A percentile compares a stretch with the other conserved stretches of the same genome.
Conservation (phyloP, 768 basidiomycete species). For the Tubosaeta brunneosetosa region DNA sequence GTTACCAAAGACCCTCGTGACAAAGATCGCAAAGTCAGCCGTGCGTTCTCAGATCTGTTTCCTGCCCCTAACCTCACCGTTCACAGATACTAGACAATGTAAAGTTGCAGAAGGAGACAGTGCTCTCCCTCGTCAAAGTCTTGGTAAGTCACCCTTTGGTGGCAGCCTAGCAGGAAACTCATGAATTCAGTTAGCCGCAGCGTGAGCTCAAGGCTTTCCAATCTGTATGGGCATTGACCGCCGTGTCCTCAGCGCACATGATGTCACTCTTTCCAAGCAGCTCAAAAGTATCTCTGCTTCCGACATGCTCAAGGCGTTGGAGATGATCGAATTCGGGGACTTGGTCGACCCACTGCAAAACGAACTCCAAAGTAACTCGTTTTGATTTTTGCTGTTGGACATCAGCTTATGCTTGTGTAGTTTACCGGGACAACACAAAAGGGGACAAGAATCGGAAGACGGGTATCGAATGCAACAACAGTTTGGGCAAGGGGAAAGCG, state of each 20-base stretch:
- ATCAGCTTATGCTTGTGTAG: constrained; percentile 32
- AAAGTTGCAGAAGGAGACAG: constrained; percentile 88
- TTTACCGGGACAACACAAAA: constrained; percentile 61
- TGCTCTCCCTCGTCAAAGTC: constrained; percentile 75
- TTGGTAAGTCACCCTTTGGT: constrained; percentile 48
- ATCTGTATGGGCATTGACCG: constrained; percentile 4
- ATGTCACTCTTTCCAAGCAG: constrained; percentile 76
- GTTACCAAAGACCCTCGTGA: constrained; percentile 77
- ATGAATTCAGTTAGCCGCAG: constrained; percentile 35
- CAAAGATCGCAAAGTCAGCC: constrained; percentile 79
- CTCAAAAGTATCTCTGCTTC: constrained; percentile 88
- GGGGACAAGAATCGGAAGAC: constrained; percentile 48
- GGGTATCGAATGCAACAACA: constrained; percentile 22
- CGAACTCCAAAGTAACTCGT: constrained; percentile 55
- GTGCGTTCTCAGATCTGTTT: constrained; percentile 40
- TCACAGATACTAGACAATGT: constrained; percentile 74
- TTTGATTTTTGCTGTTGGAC: neutral
- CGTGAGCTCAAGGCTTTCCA: constrained; percentile 30
- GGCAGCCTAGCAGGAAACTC: neutral
- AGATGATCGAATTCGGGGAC: constrained; percentile 72
- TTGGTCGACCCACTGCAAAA: constrained; percentile 56
- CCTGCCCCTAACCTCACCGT: neutral
- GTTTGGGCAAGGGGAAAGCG: constrained; percentile 26
- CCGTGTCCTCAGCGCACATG: constrained; percentile 62
- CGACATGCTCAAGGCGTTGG: constrained; percentile 84